These are phyloP conservation scores for Wickerhamomyces mucosus DNA, from an alignment of 805 yeast genomes.

Conservation along the genomic window DNA sequence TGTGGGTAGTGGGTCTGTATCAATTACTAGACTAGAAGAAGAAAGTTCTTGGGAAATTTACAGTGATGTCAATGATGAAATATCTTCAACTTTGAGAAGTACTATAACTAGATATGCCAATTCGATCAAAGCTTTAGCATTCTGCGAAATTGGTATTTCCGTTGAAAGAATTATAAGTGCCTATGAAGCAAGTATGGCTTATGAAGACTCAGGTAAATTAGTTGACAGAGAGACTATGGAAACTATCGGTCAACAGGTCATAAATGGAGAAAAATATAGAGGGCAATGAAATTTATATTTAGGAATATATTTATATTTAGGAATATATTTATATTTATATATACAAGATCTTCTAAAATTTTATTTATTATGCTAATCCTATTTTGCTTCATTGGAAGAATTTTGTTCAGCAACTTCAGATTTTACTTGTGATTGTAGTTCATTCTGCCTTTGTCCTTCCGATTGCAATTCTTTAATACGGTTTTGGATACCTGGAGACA, in stretches of 20 bases:
- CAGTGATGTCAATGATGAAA: conserved; percentile 75
- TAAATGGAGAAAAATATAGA: conserved; percentile 67
- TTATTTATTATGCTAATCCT: not conserved
- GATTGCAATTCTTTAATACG: conserved; percentile 15
- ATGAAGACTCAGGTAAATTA: conserved; percentile 58
- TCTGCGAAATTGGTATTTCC: conserved; percentile 78
- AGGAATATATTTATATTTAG: not conserved
- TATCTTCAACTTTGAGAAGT: conserved; percentile 50
- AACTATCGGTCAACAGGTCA: conserved; percentile 60
- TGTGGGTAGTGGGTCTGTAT: conserved; percentile 50
- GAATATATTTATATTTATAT: conserved; percentile 1
- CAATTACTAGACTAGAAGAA: conserved; percentile 82
- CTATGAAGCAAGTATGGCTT: conserved; percentile 84
- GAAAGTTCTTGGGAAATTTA: conserved; percentile 94
- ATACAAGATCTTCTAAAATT: conserved; percentile 4
- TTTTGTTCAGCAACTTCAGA: conserved; percentile 4
- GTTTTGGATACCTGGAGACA: conserved; percentile 27
- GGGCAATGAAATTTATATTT: conserved; percentile 27
- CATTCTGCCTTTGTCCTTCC: conserved; percentile 3
- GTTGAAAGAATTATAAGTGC: conserved; percentile 72
- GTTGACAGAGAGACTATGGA: conserved; percentile 68
- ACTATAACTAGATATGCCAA: conserved; percentile 81
- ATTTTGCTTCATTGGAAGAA: conserved; percentile 1
- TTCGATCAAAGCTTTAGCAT: conserved; percentile 74
- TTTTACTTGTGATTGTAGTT: conserved; percentile 1